Evolutionary conservation across 345 rosid genomes (phyloP), one percentile per base, ranked within the genome.

Genomic region (Lumnitzera racemosa): DNA sequence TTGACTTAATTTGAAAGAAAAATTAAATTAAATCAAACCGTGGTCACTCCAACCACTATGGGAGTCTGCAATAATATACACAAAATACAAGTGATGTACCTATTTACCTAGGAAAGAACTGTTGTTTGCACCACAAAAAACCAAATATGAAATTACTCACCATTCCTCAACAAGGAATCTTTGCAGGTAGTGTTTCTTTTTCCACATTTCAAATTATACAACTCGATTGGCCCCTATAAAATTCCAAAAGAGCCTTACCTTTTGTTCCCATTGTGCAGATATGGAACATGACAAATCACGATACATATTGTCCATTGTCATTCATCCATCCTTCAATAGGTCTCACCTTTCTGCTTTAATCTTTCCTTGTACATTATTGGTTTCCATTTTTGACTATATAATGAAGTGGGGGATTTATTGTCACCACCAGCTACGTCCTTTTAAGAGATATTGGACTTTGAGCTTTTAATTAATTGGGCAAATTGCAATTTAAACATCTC

Each of bases 121-220:
- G 43, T 41, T 46, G 51, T 50, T 25, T 43, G 31, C 15, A 5
- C 31, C 49, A 43, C 31, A 50, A 49, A 58, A 47, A 20, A 15
- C n/a, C 61, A 58, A 25, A 27, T n/a, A 58, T 20, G 31, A 58
- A 46, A 14, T 2, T 49, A 7, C 41, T 27, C 15, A n/a, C 52
- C 25, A n/a, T 17, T 16, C 43, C 53, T 56, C 59, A 60, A 67
- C 63, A 49, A 71, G 81, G 81, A 78, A 76, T 82, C 84, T 80
- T 72, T 79, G 65, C 84, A 75, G 80, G 65, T 36, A 47, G 64
- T 49, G 46, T 50, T 72, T 57, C 71, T 67, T 69, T 43, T 46
- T 61, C 58, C 63, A 58, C 74, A 46, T 41, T 53, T 46, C 65
- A 54, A 64, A 36, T 41, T 60, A 61, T 31, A 46, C n/a, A 9